These are phyloP conservation scores for Clavariopsis aquatica DNA, from an alignment of 495 filamentous ascomycete species.

Conservation along the genomic window DNA sequence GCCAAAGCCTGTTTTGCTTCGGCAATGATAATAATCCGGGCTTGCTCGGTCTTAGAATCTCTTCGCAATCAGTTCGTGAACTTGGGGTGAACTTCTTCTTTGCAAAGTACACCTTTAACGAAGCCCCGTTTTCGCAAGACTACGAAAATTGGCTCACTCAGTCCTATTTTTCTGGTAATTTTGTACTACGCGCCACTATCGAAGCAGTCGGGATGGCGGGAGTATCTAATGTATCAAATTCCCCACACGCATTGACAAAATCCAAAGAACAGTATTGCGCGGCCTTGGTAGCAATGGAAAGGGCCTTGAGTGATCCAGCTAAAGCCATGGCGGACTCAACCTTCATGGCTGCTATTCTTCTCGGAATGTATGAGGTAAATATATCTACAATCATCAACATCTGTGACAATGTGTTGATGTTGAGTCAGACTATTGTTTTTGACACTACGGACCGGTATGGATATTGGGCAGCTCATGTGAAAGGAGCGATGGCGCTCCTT, in stretches of 20 bases:
- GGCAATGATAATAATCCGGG: too few relatives aligned
- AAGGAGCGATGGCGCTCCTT: constrained; percentile 17
- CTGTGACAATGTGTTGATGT: too few relatives aligned
- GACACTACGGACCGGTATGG: constrained; percentile 15
- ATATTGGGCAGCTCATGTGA: constrained; percentile 25
- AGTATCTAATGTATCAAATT: constrained; percentile 17
- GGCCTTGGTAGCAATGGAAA: constrained; percentile 14
- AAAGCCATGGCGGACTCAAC: constrained; percentile 14
- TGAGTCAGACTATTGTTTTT: not conserved
- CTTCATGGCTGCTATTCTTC: constrained; percentile 20
- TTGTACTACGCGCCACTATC: constrained; percentile 10
- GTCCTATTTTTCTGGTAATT: not conserved
- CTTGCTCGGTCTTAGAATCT: too few relatives aligned
- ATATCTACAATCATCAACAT: too few relatives aligned
- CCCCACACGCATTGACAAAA: constrained; percentile 13
- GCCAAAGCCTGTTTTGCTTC: too few relatives aligned
- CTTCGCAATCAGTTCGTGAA: constrained; percentile 17
- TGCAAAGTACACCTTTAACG: constrained; percentile 22
- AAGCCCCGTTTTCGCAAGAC: constrained; percentile 16
- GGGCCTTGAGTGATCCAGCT: constrained; percentile 10
- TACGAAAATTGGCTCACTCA: constrained; percentile 17
- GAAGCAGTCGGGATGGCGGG: constrained; percentile 31
- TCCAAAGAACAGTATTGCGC: constrained; percentile 16
- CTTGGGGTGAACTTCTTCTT: constrained; percentile 27
- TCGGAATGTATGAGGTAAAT: constrained; percentile 26